Base-by-base conservation (phyloP, 2,329 filamentous ascomycete genomes). In the Alternaria sp. region DNA sequence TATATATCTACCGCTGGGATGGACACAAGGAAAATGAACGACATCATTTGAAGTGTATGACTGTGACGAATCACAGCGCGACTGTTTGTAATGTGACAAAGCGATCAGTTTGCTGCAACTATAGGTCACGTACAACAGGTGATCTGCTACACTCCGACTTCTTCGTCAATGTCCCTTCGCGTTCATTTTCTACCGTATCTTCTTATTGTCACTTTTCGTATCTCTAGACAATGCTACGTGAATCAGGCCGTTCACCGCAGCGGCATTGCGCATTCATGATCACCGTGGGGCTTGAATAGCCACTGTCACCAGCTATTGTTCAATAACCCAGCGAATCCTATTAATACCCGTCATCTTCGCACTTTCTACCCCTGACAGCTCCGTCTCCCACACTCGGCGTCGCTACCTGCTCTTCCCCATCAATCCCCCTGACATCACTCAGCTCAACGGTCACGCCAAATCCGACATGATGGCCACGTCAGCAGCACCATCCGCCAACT, bases 1-100 rank as follows among this genome's bases (percentile, higher is more conserved):
- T 79, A 77, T 62, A 78, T 73, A 74, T 74, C 8, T 41, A 68
- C 65, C 59, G 65, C 61, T 53, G 76, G 56, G 25, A 45, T 28
- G 43, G 47, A 20, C 30, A 28, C 63, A 63, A 68, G 58, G 60
- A 23, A 69, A 66, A 69, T 65, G 57, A 65, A 71, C 58, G 43
- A 71, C 53, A 65, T 56, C 49, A 65, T 30, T 60, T 61, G 37
- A 58, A 61, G 30, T 26, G n/a, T 53, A 18, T 56, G n/a, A 43
- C 47, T 46, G 15, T 37, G 30, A 55, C 41, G n/a, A 55, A 54
- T 14, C 26, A 56, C 18, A 23, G n/a, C 30, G 33, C 20, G 9
- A n/a, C 51, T 28, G 67, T 71, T 70, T 69, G 66, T 61, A 47
- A 26, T 11, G 66, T 71, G 66, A 69, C 41, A 56, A 53, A 61